A percentile compares a stretch with the other conserved stretches of the same genome.
These are phyloP conservation scores for Sarcomyxa edulis DNA, from an alignment of 768 basidiomycete species.

Conservation along the genomic window DNA sequence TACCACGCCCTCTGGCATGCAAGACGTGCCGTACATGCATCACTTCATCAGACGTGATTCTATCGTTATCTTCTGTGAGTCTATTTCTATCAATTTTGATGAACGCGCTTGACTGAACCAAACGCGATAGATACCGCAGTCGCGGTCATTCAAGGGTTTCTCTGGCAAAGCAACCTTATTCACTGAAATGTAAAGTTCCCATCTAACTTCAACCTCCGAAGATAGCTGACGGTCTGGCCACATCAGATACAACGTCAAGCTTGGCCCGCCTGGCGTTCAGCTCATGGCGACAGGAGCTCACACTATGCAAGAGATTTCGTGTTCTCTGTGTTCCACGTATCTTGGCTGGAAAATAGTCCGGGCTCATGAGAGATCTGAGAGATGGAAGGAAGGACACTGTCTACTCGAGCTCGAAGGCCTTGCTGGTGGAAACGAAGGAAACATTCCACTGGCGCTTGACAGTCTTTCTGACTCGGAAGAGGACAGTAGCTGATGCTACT, in stretches of 20 bases:
- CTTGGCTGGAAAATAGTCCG: slow-evolving; percentile 63
- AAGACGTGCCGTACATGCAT: slow-evolving; percentile 40
- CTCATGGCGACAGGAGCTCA: slow-evolving; percentile 63
- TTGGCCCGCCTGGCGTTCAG: slow-evolving; percentile 41
- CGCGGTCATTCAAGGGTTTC: slow-evolving; percentile 49
- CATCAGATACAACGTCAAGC: slow-evolving; percentile 41
- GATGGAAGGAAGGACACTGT: slow-evolving; percentile 58
- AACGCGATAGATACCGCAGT: slow-evolving; percentile 34
- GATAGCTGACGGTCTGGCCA: slow-evolving; percentile 2
- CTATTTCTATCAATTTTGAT: neutral
- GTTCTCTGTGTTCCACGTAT: slow-evolving; percentile 42
- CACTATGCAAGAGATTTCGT: slow-evolving; percentile 52
- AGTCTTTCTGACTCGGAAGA: slow-evolving; percentile 29
- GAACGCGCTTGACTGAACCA: neutral
- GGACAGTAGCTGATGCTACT: slow-evolving; percentile 13
- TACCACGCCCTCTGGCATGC: slow-evolving; percentile 41
- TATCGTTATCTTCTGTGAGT: slow-evolving; percentile 36
- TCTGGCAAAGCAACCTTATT: slow-evolving; percentile 56
- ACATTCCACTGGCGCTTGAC: no score
- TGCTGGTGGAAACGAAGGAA: slow-evolving; percentile 2
- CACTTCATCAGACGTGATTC: slow-evolving; percentile 35
- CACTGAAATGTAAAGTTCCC: slow-evolving; percentile 40
- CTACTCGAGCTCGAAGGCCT: slow-evolving; percentile 57
- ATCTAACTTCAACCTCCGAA: neutral
- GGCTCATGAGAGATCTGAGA: slow-evolving; percentile 49